Evolutionary conservation across 495 filamentous ascomycete species (phyloP).

Genomic region (Aspergillus biplanus): DNA sequence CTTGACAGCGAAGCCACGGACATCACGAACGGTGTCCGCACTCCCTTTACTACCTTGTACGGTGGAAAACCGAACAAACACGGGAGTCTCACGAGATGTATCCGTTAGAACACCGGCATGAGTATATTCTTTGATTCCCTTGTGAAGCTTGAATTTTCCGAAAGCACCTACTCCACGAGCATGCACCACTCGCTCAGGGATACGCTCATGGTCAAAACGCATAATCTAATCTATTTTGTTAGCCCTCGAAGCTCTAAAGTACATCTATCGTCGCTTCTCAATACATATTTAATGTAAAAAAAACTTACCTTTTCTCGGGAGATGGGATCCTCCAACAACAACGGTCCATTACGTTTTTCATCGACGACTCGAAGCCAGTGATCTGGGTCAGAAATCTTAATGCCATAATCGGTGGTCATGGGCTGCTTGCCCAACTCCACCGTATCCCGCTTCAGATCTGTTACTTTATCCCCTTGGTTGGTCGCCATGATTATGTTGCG

Average conservation of each 20-base stretch:
- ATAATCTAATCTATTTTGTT: conserved; percentile 58
- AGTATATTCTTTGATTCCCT: conserved; percentile 72
- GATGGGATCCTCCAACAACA: conserved; percentile 82
- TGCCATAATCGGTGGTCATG: conserved; percentile 79
- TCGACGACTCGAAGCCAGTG: conserved; percentile 74
- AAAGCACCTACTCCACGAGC: conserved; percentile 84
- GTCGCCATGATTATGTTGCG: neutral
- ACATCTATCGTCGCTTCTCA: neutral
- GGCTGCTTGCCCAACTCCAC: conserved; percentile 30
- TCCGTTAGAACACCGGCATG: conserved; percentile 77
- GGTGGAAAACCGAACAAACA: conserved; percentile 83
- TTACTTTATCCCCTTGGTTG: conserved; percentile 5
- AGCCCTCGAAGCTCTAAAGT: neutral
- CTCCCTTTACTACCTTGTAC: conserved; percentile 78
- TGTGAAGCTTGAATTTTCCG: conserved; percentile 75
- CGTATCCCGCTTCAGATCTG: conserved; percentile 9
- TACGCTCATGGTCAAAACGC: conserved; percentile 85
- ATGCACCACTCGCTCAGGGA: conserved; percentile 88
- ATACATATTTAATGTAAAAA: neutral
- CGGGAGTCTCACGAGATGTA: conserved; percentile 75
- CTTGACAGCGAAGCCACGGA: conserved; percentile 81
- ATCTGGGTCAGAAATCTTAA: conserved; percentile 73
- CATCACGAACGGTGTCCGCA: conserved; percentile 80
- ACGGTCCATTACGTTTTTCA: conserved; percentile 65
- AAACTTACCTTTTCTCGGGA: conserved; percentile 70